phyloP scores from a whole-genome alignment of 306 rosid species.

The Trichosanthes cucumerina region DNA sequence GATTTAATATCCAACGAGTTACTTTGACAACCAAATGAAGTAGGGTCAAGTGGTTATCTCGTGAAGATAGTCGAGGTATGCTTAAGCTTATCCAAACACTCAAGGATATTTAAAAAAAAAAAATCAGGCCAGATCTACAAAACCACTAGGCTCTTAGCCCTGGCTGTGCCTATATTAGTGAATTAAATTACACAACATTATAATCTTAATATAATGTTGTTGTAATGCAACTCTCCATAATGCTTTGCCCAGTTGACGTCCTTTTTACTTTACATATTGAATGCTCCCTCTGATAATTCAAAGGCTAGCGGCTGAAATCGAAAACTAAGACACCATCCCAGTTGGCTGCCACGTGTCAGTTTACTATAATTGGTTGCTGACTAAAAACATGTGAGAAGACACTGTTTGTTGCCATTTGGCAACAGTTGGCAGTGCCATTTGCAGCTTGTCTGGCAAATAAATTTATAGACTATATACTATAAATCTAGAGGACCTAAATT shows the following conservation, averaged over 20 bases:
- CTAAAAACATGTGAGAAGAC: neutral
- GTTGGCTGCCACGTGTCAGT: neutral
- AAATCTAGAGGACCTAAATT: neutral
- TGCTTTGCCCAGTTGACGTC: neutral
- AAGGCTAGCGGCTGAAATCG: neutral
- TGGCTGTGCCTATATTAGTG: neutral
- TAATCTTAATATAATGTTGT: neutral
- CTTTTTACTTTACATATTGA: neutral
- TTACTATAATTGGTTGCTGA: neutral
- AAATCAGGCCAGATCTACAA: neutral
- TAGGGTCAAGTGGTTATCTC: too few relatives aligned
- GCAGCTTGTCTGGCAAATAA: neutral
- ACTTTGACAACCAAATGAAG: too few relatives aligned
- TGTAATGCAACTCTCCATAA: neutral
- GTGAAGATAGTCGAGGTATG: too few relatives aligned
- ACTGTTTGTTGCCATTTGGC: conserved; percentile 9
- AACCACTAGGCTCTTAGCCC: neutral
- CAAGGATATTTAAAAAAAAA: too few relatives aligned
- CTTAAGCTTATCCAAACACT: too few relatives aligned
- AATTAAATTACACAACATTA: neutral
- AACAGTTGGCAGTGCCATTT: conserved; percentile 12
- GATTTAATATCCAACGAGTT: too few relatives aligned
- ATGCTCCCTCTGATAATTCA: neutral
- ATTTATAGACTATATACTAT: neutral
- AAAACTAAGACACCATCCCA: neutral